phyloP scores from a whole-genome alignment of 2,329 filamentous ascomycete species.

The Apiospora marii region DNA sequence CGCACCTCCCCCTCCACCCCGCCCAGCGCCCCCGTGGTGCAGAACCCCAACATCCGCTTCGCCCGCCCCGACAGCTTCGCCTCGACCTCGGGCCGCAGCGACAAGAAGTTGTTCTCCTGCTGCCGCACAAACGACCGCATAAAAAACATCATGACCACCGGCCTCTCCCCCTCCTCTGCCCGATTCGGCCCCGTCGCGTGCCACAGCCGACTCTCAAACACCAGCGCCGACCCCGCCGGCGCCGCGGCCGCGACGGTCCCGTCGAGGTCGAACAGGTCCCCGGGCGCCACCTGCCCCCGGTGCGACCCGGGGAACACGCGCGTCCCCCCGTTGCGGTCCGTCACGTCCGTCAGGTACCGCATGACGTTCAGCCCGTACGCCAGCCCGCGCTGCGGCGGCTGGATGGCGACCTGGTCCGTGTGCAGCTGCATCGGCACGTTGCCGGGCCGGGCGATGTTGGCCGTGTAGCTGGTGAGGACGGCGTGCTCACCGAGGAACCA shows the following conservation, averaged over 20 bases:
- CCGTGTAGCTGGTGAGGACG: slow-evolving; percentile 39
- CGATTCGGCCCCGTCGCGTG: slow-evolving; percentile 41
- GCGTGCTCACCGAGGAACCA: slow-evolving; percentile 41
- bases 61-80: slow-evolving; percentile 37
- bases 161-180: slow-evolving; percentile 22
- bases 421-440: slow-evolving; percentile 39
- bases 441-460: slow-evolving; percentile 41
- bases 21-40: not conserved
- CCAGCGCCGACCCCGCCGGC: slow-evolving; percentile 38
- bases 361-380: slow-evolving; percentile 38
- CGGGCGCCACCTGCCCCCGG: slow-evolving; percentile 33
- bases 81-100: slow-evolving; percentile 39
- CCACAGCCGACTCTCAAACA: slow-evolving; percentile 41
- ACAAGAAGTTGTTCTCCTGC: slow-evolving; percentile 42
- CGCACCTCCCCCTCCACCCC: not conserved
- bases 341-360: slow-evolving; percentile 42
- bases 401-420: slow-evolving; percentile 39
- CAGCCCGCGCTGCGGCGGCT: slow-evolving; percentile 36
- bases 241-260: slow-evolving; percentile 37
- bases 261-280: slow-evolving; percentile 21
- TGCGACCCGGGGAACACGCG: slow-evolving; percentile 40
- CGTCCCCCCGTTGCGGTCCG: slow-evolving; percentile 41
- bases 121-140: slow-evolving; percentile 41
- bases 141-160: slow-evolving; percentile 36
- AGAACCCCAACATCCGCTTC: slow-evolving; percentile 34